Evolutionary conservation across 768 basidiomycete genomes (phyloP).

Genomic region (Lactarius trivialis): DNA sequence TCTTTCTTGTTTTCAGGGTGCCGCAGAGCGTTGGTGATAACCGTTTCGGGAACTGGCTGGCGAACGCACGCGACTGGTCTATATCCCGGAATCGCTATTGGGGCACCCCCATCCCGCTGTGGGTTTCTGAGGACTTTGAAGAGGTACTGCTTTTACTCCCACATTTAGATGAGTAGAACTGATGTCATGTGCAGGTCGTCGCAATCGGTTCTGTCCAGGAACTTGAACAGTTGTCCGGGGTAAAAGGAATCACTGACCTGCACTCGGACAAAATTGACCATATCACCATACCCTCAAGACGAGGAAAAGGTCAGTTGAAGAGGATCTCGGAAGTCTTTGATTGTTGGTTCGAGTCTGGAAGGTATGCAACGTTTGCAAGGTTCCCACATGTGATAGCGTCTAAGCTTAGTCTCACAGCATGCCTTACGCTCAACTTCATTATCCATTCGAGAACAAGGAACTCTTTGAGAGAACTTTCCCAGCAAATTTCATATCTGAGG

Average conservation of each 20-base stretch:
- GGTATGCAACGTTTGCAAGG: conserved; percentile 40
- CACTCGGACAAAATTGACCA: conserved; percentile 94
- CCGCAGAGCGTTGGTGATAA: conserved; percentile 86
- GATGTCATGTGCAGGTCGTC: not conserved
- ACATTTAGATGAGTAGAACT: not conserved
- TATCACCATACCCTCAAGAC: conserved; percentile 89
- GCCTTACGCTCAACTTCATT: conserved; percentile 97
- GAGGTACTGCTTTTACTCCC: conserved; percentile 49
- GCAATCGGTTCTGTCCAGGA: conserved; percentile 77
- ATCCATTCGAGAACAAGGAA: conserved; percentile 96
- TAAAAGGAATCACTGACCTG: conserved; percentile 76
- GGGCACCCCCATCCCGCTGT: conserved; percentile 96
- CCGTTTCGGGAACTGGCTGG: conserved; percentile 95
- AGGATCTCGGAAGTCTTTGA: conserved; percentile 98
- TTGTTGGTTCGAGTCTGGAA: conserved; percentile 99
- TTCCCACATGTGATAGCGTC: not conserved
- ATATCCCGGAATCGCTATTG: conserved; percentile 98
- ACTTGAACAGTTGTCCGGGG: conserved; percentile 80
- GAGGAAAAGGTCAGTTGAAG: conserved; percentile 79
- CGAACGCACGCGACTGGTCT: conserved; percentile 99
- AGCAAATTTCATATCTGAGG: conserved; percentile 95
- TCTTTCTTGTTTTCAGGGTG: conserved; percentile 49
- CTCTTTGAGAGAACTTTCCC: conserved; percentile 81
- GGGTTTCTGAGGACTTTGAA: conserved; percentile 88
- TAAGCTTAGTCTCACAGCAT: conserved; percentile 52